phyloP scores from a whole-genome alignment of 1,139 yeast species.

The Yamadazyma songkhlaensis region DNA sequence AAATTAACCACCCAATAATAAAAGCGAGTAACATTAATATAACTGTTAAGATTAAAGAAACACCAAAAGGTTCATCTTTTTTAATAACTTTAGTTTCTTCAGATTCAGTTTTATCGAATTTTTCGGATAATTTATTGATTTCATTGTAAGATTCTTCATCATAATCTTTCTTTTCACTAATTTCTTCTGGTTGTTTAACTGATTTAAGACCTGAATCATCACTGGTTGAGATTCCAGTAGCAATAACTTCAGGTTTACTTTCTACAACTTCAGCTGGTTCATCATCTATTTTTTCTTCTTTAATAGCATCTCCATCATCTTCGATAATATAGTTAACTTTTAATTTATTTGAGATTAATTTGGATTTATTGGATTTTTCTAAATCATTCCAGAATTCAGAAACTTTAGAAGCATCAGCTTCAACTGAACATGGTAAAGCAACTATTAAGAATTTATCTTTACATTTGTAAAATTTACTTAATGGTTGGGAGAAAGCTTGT shows the following conservation, averaged over 20 bases:
- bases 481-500: constrained; percentile 78
- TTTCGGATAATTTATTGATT: constrained; percentile 42
- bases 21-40: constrained; percentile 54
- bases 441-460: constrained; percentile 92
- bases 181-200: constrained; percentile 9
- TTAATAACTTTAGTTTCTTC: constrained; percentile 10
- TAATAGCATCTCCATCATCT: constrained; percentile 20
- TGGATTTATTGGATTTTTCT: constrained; percentile 59
- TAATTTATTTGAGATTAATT: constrained; percentile 70
- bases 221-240: constrained; percentile 7
- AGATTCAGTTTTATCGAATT: constrained; percentile 30
- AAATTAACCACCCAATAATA: constrained; percentile 59
- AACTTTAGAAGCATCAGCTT: constrained; percentile 54
- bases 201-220: constrained; percentile 12
- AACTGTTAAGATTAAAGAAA: constrained; percentile 52
- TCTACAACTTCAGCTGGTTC: constrained; percentile 7
- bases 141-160: constrained; percentile 33
- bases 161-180: constrained; percentile 1
- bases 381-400: constrained; percentile 72
- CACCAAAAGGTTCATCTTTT: constrained; percentile 32
- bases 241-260: constrained; percentile 15
- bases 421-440: constrained; percentile 70
- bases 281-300: constrained; percentile 9
- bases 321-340: constrained; percentile 63
- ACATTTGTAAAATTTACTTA: constrained; percentile 70